Evolutionary conservation across 192 early-diverging fungal species (phyloP).

Genomic region (Mortierella antarctica): DNA sequence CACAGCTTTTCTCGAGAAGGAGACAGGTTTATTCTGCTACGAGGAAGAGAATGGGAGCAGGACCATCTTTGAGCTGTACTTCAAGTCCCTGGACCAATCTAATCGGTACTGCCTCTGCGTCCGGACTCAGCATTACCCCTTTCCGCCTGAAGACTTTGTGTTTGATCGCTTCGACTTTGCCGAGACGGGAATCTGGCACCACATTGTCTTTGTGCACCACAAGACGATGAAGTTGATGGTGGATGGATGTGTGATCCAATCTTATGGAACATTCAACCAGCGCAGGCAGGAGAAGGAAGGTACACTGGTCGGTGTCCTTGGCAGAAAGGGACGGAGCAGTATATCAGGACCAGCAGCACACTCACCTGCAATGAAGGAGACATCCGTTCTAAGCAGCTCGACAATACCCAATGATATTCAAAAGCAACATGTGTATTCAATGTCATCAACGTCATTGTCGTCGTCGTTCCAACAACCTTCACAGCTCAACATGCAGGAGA

Average conservation of each 20-base stretch:
- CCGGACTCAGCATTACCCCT: slow-evolving; percentile 51
- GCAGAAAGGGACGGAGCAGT: slow-evolving; percentile 39
- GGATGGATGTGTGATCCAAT: slow-evolving; percentile 54
- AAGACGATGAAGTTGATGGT: slow-evolving; percentile 57
- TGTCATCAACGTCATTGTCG: slow-evolving; percentile 3
- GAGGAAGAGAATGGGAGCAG: slow-evolving; percentile 51
- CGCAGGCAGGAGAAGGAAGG: slow-evolving; percentile 48
- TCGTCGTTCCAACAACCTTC: background rate
- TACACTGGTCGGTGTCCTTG: slow-evolving; percentile 49
- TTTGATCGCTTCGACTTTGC: slow-evolving; percentile 56
- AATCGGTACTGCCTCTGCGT: slow-evolving; percentile 56
- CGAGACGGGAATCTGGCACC: slow-evolving; percentile 55
- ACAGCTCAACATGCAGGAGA: slow-evolving; percentile 11
- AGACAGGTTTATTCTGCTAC: slow-evolving; percentile 55
- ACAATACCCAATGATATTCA: background rate
- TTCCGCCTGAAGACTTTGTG: slow-evolving; percentile 55
- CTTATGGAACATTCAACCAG: slow-evolving; percentile 56
- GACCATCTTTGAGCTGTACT: slow-evolving; percentile 57
- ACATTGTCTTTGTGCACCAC: slow-evolving; percentile 54
- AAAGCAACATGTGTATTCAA: background rate
- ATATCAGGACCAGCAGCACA: slow-evolving; percentile 12
- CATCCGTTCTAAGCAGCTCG: background rate
- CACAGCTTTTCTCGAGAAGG: slow-evolving; percentile 52
- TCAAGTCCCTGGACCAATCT: slow-evolving; percentile 53
- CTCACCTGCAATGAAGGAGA: slow-evolving; percentile 16